A percentile compares a stretch with the other conserved stretches of the same genome.
phyloP scores from a whole-genome alignment of 139 green algal genomes.

The Volvox africanus region DNA sequence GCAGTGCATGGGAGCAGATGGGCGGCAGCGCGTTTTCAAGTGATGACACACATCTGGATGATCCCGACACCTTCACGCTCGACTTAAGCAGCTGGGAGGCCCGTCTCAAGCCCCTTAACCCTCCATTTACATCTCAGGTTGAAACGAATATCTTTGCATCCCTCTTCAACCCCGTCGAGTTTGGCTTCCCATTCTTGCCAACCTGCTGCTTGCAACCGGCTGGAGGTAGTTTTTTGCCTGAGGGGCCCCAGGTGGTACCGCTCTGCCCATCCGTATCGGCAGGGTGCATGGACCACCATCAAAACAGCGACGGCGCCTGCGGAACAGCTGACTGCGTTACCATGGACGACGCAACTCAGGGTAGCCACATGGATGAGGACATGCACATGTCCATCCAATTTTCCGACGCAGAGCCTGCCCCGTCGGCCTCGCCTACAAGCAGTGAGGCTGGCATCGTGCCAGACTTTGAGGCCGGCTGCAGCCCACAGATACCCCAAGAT shows the following conservation, averaged over 20 bases:
- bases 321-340: neutral
- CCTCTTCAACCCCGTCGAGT: slow-evolving; percentile 2
- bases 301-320: neutral
- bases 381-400: neutral
- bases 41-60: neutral
- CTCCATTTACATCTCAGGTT: neutral
- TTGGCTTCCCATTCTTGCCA: neutral
- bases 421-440: neutral
- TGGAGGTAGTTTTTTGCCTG: neutral
- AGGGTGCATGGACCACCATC: neutral
- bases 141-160: slow-evolving; percentile 21
- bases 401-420: neutral
- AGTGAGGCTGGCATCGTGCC: slow-evolving; percentile 26
- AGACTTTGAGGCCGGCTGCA: neutral
- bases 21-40: slow-evolving; percentile 20
- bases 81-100: slow-evolving; percentile 36
- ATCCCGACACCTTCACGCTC: neutral
- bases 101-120: neutral
- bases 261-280: neutral
- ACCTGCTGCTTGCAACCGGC: neutral
- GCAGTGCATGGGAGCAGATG: slow-evolving; percentile 41
- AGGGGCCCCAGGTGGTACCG: slow-evolving; percentile 9
- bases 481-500: neutral
- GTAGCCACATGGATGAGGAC: slow-evolving; percentile 2
- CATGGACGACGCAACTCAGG: neutral